Evolutionary conservation across 2,329 filamentous ascomycete species (phyloP), one percentile per base, ranked within the genome.

Genomic region (Fusarium burgessii): DNA sequence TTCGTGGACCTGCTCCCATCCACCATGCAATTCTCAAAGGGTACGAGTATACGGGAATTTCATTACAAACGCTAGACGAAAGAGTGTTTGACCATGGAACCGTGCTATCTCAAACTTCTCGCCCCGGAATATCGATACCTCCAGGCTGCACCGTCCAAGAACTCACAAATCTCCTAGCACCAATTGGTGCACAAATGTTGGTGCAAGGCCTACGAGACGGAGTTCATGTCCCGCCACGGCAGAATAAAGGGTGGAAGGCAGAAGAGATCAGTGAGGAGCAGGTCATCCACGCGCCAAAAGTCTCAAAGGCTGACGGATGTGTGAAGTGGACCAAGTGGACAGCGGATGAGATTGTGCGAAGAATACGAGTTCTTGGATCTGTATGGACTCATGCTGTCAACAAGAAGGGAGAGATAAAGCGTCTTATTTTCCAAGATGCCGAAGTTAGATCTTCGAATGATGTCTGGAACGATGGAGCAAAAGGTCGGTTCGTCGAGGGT

Each of bases 1-100:
- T 97, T 64, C 91, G 92, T 62, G 96, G 96, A 4, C 89, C 96
- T 14, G 93, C 96, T 4, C 96, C 96, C 1, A 85, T 99, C 17
- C 92, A 97, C 69, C 92, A 95, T 80, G 90, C 93, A n/a, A 85
- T 98, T 38, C 84, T 98, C 17, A 82, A 87, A 32, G 83, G 86
- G 15, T 84, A 89, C 58, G 76, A 77, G 2, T 81, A 83, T 64
- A 93, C 92, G 0, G 96, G 96, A 27, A 87, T 98, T 25, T 92
- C 93, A 0, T 84, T 99, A 29, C 96, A 99, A 80, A 98, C 95
- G 0, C 87, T 99, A 40, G 90, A 98, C 79, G 86, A 89, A 4
- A 82, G 83, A 18, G 81, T 86, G 49, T 98, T 98, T 78, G 96
- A 99, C 79, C 89, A 90, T 65, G 96, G 96, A 32, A 80, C 84